These are phyloP conservation scores for Thraustotheca clavata DNA, from an alignment of 352 stramenopile genomes.

Conservation along the genomic window DNA sequence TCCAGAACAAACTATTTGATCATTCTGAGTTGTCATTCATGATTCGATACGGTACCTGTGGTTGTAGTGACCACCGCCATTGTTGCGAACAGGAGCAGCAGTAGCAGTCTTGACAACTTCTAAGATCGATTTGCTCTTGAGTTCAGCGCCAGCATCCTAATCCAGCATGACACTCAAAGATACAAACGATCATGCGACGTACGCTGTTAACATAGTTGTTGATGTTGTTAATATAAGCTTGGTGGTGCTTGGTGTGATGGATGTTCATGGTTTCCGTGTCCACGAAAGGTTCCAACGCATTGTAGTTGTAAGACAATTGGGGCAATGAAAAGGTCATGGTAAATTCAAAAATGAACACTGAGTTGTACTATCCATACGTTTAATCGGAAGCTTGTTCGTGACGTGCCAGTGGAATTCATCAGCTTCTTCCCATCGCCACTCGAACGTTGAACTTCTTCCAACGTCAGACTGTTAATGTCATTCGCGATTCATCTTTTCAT, in stretches of 20 bases:
- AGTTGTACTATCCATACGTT: too few species aligned
- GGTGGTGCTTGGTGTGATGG: constrained; percentile 90
- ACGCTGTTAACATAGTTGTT: constrained; percentile 78
- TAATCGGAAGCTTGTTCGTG: too few species aligned
- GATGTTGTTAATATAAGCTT: constrained; percentile 87
- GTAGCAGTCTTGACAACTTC: constrained; percentile 66
- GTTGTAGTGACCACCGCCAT: constrained; percentile 80
- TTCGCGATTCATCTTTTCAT: too few species aligned
- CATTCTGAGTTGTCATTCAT: not conserved
- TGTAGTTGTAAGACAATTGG: constrained; percentile 79
- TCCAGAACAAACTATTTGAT: constrained; percentile 81
- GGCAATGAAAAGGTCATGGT: constrained; percentile 70
- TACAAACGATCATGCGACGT: constrained; percentile 6
- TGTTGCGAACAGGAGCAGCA: constrained; percentile 72
- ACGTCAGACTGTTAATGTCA: too few species aligned
- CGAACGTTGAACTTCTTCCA: too few species aligned
- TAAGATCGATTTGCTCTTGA: constrained; percentile 75
- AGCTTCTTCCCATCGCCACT: too few species aligned
- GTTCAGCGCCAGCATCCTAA: constrained; percentile 55
- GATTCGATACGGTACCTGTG: constrained; percentile 35
- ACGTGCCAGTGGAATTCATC: too few species aligned
- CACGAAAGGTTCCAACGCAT: constrained; percentile 83
- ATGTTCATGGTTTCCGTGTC: constrained; percentile 87
- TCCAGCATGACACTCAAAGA: not conserved
- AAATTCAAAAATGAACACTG: constrained; percentile 15